Evolutionary conservation across 2,329 filamentous ascomycete genomes (phyloP), one percentile per base, ranked within the genome.

Genomic region (Zarea fungicola): DNA sequence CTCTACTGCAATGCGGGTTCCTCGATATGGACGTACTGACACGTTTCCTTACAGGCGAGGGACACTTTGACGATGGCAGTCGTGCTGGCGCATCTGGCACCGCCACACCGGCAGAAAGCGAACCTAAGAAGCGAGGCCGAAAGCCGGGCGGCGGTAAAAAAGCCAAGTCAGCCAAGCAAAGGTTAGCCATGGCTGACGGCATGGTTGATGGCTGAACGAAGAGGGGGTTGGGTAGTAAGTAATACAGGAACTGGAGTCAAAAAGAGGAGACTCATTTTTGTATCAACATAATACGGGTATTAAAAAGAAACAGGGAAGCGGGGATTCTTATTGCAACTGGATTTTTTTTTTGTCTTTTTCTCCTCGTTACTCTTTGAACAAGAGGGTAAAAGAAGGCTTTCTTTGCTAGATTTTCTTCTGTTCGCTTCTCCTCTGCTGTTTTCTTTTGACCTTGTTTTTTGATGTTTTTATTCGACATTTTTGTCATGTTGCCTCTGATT

Each of bases 11-110:
- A n/a, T n/a, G n/a, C n/a, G n/a, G n/a, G n/a, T n/a, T n/a, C n/a
- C n/a, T n/a, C n/a, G n/a, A n/a, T n/a, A n/a, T n/a, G n/a, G n/a
- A n/a, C n/a, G n/a, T n/a, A n/a, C n/a, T n/a, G n/a, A n/a, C n/a
- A n/a, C n/a, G n/a, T n/a, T n/a, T n/a, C n/a, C 32, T 49, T 5
- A 46, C 62, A 97, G 92, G 92, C 60, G 93, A 99, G 76, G 93
- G 93, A 52, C 84, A 96, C 65, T 99, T 99, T 69, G 92, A 97
- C 59, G 90, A 95, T 65, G 78, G 76, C 59, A 86, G 84, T 57
- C 93, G 95, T 62, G 81, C 59, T 5, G 62, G 60, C 42, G 65
- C 67, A 21, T 95, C 88, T 3, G 93, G 91, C 29, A 84, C 90
- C 1, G 89, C 88, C 4, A 96, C 93, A 1, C 91, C 90, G 1